Conservation (phyloP, 768 basidiomycete species). For the Crepidotus variabilis region DNA sequence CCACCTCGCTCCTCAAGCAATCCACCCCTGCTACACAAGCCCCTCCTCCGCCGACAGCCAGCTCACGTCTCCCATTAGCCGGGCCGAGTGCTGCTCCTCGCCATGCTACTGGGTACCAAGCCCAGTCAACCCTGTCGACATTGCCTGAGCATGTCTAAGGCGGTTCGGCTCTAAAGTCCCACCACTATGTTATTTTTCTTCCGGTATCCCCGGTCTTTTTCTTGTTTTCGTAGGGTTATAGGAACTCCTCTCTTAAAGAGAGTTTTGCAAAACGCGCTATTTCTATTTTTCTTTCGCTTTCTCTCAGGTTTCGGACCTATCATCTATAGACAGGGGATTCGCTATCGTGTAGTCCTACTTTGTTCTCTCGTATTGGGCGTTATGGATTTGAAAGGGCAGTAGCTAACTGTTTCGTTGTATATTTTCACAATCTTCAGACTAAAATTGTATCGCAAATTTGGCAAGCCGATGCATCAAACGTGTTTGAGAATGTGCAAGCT, state of each 20-base stretch:
- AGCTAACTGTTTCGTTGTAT: slow-evolving; percentile 13
- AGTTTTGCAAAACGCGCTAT: slow-evolving; percentile 3
- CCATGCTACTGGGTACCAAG: slow-evolving; percentile 15
- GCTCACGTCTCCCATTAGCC: slow-evolving; percentile 11
- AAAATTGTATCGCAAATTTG: slow-evolving; percentile 44
- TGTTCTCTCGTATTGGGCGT: slow-evolving; percentile 13
- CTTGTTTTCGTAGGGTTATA: slow-evolving; percentile 11
- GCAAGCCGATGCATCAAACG: slow-evolving; percentile 37
- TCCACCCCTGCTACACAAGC: slow-evolving; percentile 28
- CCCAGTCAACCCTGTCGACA: slow-evolving; percentile 30
- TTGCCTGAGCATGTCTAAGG: slow-evolving; percentile 40
- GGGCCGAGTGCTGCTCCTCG: slow-evolving; percentile 17
- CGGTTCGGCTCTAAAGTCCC: slow-evolving; percentile 11
- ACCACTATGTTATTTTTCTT: slow-evolving; percentile 10
- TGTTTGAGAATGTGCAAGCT: slow-evolving; percentile 58
- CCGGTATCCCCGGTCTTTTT: slow-evolving; percentile 14
- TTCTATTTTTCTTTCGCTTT: slow-evolving; percentile 9
- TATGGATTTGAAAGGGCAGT: slow-evolving; percentile 8
- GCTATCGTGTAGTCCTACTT: slow-evolving; percentile 7
- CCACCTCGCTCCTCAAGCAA: slow-evolving; percentile 47
- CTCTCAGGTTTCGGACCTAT: slow-evolving; percentile 7
- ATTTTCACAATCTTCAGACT: slow-evolving; percentile 25
- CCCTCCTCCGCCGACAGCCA: slow-evolving; percentile 14
- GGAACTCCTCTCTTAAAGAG: slow-evolving; percentile 4
- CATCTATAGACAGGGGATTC: slow-evolving; percentile 15